Conservation (phyloP, 805 yeast species). For the Metschnikowia koreensis region DNA sequence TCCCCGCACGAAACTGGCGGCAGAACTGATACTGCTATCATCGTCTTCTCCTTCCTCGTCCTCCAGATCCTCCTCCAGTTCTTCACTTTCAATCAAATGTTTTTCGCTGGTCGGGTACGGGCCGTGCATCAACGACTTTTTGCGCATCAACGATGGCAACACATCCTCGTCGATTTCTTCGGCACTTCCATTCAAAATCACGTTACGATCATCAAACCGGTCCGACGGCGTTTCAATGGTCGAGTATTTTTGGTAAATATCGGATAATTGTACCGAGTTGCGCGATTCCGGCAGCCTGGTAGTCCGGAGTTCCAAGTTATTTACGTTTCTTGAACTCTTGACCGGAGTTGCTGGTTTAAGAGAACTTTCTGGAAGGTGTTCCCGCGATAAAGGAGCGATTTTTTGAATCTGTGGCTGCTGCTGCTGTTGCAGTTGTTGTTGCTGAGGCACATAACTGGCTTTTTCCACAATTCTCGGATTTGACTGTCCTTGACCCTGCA, state of each 20-base stretch:
- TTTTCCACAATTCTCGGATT: too few relatives aligned
- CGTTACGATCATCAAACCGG: conserved; percentile 36
- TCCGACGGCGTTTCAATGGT: conserved; percentile 41
- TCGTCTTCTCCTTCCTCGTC: conserved; percentile 17
- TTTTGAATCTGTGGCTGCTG: not conserved
- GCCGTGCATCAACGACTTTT: conserved; percentile 27
- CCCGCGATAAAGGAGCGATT: not conserved
- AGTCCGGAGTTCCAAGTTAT: conserved; percentile 26
- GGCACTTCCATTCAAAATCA: conserved; percentile 35
- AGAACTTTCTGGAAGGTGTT: not conserved
- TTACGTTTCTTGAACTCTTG: conserved; percentile 20
- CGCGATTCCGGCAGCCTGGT: conserved; percentile 17
- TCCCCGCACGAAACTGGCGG: conserved; percentile 1
- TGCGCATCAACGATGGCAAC: conserved; percentile 31
- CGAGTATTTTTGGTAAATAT: conserved; percentile 43
- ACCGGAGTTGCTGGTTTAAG: not conserved
- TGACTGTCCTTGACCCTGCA: too few relatives aligned
- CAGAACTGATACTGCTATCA: not conserved
- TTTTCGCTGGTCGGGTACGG: conserved; percentile 39
- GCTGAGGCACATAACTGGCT: not conserved
- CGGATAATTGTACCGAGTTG: conserved; percentile 39
- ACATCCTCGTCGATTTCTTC: conserved; percentile 36
- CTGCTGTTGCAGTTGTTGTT: not conserved
- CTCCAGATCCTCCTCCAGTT: conserved; percentile 22
- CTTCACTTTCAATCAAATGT: conserved; percentile 27